Conservation (phyloP, 306 rosid genomes). For the Gastrolobium bilobum region DNA sequence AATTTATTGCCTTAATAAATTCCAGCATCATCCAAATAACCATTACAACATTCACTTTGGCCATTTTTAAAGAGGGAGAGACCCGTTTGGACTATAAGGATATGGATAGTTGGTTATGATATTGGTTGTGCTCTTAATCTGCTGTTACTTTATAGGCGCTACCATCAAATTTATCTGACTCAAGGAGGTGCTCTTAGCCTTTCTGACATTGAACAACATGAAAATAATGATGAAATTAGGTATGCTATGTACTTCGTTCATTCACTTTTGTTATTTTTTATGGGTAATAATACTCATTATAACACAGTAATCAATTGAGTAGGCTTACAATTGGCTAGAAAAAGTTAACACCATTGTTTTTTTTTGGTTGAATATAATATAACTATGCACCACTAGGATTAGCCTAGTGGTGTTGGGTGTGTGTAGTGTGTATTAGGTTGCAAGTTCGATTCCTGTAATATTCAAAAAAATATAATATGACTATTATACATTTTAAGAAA, state of each 20-base stretch:
- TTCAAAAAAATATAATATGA: no score
- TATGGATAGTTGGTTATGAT: slow-evolving; percentile 89
- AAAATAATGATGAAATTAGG: slow-evolving; percentile 82
- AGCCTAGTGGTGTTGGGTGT: no score
- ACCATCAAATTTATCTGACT: slow-evolving; percentile 57
- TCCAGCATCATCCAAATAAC: slow-evolving; percentile 78
- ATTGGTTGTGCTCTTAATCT: slow-evolving; percentile 83
- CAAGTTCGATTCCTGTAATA: no score
- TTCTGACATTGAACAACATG: slow-evolving; percentile 79
- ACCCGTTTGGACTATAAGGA: slow-evolving; percentile 98
- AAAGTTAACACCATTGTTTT: neutral
- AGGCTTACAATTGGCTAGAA: slow-evolving; percentile 33
- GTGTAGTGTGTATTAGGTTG: no score
- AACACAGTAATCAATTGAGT: neutral
- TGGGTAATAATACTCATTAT: slow-evolving; percentile 8
- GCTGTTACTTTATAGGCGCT: slow-evolving; percentile 82
- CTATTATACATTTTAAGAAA: no score
- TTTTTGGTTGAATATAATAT: slow-evolving; percentile 16
- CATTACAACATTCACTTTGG: slow-evolving; percentile 63
- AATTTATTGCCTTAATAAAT: slow-evolving; percentile 73
- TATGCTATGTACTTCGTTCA: slow-evolving; percentile 48
- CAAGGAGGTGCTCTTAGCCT: slow-evolving; percentile 67
- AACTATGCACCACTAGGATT: no score
- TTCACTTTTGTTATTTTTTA: slow-evolving; percentile 24
- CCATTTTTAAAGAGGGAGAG: slow-evolving; percentile 75